Conservation (phyloP, 257 asterid genomes). For the Handroanthus guayacan region DNA sequence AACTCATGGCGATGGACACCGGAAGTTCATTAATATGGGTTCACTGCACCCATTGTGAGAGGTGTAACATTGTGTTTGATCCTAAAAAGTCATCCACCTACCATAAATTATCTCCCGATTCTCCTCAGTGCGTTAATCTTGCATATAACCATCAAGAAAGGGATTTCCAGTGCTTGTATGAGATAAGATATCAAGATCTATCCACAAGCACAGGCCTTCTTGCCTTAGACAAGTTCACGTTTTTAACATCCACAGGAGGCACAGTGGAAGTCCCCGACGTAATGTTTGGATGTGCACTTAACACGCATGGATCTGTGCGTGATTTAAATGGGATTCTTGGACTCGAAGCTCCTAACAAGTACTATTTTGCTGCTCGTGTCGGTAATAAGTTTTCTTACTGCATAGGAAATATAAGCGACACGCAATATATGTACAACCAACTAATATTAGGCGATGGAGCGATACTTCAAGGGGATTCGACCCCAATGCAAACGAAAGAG, state of each 20-base stretch:
- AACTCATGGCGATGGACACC: slow-evolving; percentile 39
- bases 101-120: neutral
- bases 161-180: slow-evolving; percentile 9
- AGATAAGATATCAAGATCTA: slow-evolving; percentile 8
- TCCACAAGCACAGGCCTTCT: slow-evolving; percentile 27
- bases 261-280: slow-evolving; percentile 9
- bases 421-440: slow-evolving; percentile 36
- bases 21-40: slow-evolving; percentile 37
- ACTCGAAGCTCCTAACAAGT: slow-evolving; percentile 16
- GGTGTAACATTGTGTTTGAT: neutral
- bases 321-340: slow-evolving; percentile 34
- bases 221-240: slow-evolving; percentile 40
- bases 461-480: slow-evolving; percentile 35
- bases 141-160: neutral
- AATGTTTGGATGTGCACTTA: slow-evolving; percentile 27
- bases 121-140: neutral
- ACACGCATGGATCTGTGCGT: neutral
- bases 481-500: slow-evolving; percentile 21
- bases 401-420: slow-evolving; percentile 42
- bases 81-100: slow-evolving; percentile 19
- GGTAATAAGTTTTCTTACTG: slow-evolving; percentile 42
- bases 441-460: slow-evolving; percentile 43
- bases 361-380: slow-evolving; percentile 1
- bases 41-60: neutral
- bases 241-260: slow-evolving; percentile 38